A percentile compares a stretch with the other conserved stretches of the same genome.
phyloP scores from a whole-genome alignment of 2,329 filamentous ascomycete genomes.

The Sarocladium kiliense region DNA sequence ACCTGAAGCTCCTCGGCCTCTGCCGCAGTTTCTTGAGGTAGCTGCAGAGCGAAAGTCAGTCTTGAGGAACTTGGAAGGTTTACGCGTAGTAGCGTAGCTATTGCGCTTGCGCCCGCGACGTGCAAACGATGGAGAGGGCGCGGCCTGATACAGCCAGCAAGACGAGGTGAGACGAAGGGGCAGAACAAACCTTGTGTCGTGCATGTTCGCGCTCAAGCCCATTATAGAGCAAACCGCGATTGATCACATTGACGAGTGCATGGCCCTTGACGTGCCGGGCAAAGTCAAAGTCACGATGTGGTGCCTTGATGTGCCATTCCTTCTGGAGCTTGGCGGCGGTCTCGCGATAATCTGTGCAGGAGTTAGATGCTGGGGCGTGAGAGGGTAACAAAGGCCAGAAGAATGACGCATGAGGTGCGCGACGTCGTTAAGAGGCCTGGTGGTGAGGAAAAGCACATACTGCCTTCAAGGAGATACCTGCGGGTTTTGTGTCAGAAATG shows the following conservation, averaged over 20 bases:
- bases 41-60: constrained; percentile 30
- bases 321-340: constrained; percentile 64
- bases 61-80: not conserved
- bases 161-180: not conserved
- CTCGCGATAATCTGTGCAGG: constrained; percentile 56
- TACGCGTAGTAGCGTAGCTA: not conserved
- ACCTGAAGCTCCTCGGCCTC: constrained; percentile 40
- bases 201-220: constrained; percentile 52
- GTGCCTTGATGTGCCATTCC: constrained; percentile 60
- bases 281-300: constrained; percentile 58
- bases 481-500: constrained; percentile 14
- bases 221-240: constrained; percentile 58
- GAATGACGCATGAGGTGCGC: not conserved
- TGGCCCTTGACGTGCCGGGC: constrained; percentile 61
- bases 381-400: not conserved
- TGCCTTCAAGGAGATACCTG: constrained; percentile 58
- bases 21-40: constrained; percentile 42
- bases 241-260: constrained; percentile 57
- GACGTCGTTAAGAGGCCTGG: not conserved
- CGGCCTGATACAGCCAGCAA: not conserved
- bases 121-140: not conserved
- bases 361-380: not conserved
- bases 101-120: not conserved
- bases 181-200: constrained; percentile 39
- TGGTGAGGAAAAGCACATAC: constrained; percentile 38